Evolutionary conservation across 768 basidiomycete species (phyloP), one percentile per base, ranked within the genome.

Genomic region (Xerocomus spinulosus): DNA sequence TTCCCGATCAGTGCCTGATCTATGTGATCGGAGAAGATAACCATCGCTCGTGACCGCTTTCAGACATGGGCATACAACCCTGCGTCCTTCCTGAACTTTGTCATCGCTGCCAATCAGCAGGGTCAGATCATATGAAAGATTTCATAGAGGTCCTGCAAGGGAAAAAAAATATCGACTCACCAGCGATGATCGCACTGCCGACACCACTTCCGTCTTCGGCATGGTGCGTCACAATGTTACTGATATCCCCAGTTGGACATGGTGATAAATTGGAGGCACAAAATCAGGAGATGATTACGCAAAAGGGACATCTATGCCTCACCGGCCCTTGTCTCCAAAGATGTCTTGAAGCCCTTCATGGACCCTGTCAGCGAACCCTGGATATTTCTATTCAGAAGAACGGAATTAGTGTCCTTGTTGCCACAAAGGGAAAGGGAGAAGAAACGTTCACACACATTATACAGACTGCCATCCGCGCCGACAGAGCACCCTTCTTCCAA

Each of bases 291-390:
- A 28, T 1, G 26, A 34, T 23, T 10, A 42, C 32, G 13, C 1
- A 13, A 13, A 34, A 12, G 35, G 34, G n/a, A 36, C 9, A 17
- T 36, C 2, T 10, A 23, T 30, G 23, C 36, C 87, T 58, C 55
- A 89, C 88, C 82, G 79, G 62, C 93, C 96, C 74, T 91, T 92
- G 55, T 96, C 93, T 12, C 96, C 96, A 62, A 98, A 96, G 51
- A 99, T 85, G 62, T 98, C 96, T 34, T 85, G 77, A 49, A 99
- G 70, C 13, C 93, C 96, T 64, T 94, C 85, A 57, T 96, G 92
- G 48, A 98, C 83, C 49, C 92, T 77, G 55, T 97, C 90, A 30
- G 93, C 80, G 63, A 98, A 99, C 32, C 87, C 82, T 26, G 96
- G 96, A 70, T 98, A 98, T 90, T 97, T 96, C 92, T 97, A 49